Evolutionary conservation across 2,329 filamentous ascomycete species (phyloP).

Genomic region (Arthroderma uncinatum): DNA sequence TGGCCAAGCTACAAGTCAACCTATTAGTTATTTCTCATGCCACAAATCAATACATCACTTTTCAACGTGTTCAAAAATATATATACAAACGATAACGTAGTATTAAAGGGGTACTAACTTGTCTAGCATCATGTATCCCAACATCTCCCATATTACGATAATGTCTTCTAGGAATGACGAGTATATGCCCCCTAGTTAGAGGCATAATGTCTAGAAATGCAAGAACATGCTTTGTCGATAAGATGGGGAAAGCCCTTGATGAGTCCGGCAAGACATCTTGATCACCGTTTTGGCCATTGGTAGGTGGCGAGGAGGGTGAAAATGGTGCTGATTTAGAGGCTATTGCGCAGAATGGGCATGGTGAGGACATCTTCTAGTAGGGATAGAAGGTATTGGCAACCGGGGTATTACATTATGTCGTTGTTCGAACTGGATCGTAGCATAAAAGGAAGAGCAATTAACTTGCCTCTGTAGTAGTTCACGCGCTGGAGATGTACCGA

Average conservation of each 20-base stretch:
- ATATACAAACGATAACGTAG: too few species aligned
- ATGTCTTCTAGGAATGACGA: conserved; percentile 69
- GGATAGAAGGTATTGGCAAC: neutral
- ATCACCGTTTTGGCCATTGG: conserved; percentile 15
- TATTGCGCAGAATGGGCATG: conserved; percentile 50
- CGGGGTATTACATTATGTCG: neutral
- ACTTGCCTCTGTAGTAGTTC: neutral
- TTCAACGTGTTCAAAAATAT: neutral
- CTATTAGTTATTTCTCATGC: neutral
- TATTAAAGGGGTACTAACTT: conserved; percentile 44
- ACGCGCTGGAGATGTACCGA: neutral
- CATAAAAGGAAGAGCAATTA: neutral
- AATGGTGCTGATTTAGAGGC: conserved; percentile 39
- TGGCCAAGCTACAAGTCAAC: conserved; percentile 30
- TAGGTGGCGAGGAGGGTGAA: conserved; percentile 18
- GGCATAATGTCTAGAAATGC: conserved; percentile 93
- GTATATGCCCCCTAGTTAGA: conserved; percentile 67
- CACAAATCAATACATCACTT: too few species aligned
- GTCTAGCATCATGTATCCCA: conserved; percentile 49
- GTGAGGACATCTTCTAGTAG: neutral
- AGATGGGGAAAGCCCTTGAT: conserved; percentile 45
- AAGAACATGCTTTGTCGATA: conserved; percentile 65
- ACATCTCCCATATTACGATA: conserved; percentile 67
- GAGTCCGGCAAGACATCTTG: neutral
- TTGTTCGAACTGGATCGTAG: neutral